Conservation (phyloP, 176 grass and related monocot species). For the Aegilops longissima region DNA sequence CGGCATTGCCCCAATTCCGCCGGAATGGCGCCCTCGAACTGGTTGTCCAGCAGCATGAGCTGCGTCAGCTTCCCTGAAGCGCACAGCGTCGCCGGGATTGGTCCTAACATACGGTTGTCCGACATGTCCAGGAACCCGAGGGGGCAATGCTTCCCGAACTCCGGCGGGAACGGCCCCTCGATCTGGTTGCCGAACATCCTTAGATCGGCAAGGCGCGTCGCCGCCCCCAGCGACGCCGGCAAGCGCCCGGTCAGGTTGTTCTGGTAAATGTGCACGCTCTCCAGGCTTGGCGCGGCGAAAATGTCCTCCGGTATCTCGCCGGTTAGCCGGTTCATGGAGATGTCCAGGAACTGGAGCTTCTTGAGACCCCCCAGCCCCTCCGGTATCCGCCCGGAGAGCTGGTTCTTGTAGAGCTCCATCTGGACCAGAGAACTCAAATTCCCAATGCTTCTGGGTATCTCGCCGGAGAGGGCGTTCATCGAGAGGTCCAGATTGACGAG, state of each 20-base stretch:
- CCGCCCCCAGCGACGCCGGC: slow-evolving; percentile 38
- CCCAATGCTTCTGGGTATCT: slow-evolving; percentile 48
- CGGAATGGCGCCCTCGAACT: slow-evolving; percentile 61
- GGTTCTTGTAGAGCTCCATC: slow-evolving; percentile 76
- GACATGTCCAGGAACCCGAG: slow-evolving; percentile 59
- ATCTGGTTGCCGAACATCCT: slow-evolving; percentile 66
- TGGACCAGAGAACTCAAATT: slow-evolving; percentile 54
- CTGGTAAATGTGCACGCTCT: slow-evolving; percentile 63
- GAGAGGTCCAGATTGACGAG: slow-evolving; percentile 78
- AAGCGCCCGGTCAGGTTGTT: slow-evolving; percentile 60
- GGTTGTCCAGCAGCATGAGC: slow-evolving; percentile 69
- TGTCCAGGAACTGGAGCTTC: slow-evolving; percentile 56
- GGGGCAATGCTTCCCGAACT: slow-evolving; percentile 68
- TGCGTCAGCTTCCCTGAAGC: slow-evolving; percentile 44
- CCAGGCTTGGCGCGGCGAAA: slow-evolving; percentile 53
- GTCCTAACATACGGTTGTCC: slow-evolving; percentile 61
- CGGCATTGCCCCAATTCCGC: slow-evolving; percentile 53
- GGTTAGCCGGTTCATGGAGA: slow-evolving; percentile 59
- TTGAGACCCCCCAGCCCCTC: slow-evolving; percentile 52
- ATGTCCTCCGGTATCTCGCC: slow-evolving; percentile 64
- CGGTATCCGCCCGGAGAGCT: slow-evolving; percentile 62
- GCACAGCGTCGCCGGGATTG: slow-evolving; percentile 63
- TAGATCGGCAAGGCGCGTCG: slow-evolving; percentile 52
- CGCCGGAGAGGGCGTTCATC: slow-evolving; percentile 52
- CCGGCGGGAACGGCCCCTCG: slow-evolving; percentile 51